Base-by-base conservation (phyloP, 257 asterid genomes). In the Gentiana straminea region DNA sequence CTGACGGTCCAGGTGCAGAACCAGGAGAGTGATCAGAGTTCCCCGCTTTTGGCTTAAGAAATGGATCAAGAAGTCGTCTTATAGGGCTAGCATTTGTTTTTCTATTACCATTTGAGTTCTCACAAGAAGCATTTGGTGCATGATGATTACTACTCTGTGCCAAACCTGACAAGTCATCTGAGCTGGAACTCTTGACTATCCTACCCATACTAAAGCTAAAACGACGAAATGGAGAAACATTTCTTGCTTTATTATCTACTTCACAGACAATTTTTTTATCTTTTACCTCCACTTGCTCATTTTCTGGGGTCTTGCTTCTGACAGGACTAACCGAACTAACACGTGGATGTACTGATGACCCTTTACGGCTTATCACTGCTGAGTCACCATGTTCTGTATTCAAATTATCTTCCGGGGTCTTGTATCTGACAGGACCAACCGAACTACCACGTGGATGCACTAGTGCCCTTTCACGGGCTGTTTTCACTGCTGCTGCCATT, bases 21-120 rank as follows among this genome's bases (percentile, higher is more conserved):
- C 51, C 64, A 51, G 54, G 37, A 53, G 48, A 48, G 13, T 70
- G 72, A 52, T 70, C 63, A 13, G 76, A 67, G 54, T 61, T 75
- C 55, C 73, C 71, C 7, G 64, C 65, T 78, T 72, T 80, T 50
- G 90, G 86, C 75, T 76, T 83, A 64, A 81, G 72, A 46, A 83
- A 72, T 46, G 95, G 94, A 56, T 83, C 90, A 32, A 83, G 81
- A 51, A 86, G 65, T 77, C 95, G 83, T 80, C 88, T 77, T 75
- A 86, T 52, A 58, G 95, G 95, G 71, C 95, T 83, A 10, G 93
- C 69, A 70, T 78, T 76, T 68, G 75, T 61, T 68, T 84, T 79
- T 54, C 70, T 59, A 24, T 67, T 51, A 58, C 70, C 75, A 59
- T 66, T 73, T 57, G 85, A 71, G 51, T 70, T 81, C 9, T 74